Evolutionary conservation across 2,329 filamentous ascomycete genomes (phyloP), one percentile per base, ranked within the genome.

Genomic region (Fusarium coffeatum): DNA sequence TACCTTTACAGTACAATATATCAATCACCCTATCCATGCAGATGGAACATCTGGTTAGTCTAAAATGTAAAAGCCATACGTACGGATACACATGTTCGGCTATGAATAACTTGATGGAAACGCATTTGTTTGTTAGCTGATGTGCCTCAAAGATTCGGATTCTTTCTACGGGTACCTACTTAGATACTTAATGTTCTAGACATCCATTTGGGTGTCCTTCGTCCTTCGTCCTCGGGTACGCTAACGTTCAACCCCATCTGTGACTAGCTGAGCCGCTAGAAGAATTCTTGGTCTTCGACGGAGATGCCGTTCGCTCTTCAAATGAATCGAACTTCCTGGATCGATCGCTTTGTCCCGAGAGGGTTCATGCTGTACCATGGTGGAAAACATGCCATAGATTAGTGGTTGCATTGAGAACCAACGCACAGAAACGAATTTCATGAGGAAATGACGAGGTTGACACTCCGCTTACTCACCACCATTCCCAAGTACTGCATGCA

Each of bases 261-360:
- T 56, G 12, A 28, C 59, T 64, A 58, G 37, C 25, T 23, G 4
- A 34, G 59, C 30, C 59, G 30, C 61, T 59, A 64, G 59, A 64
- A 64, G 40, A 37, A 59, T 64, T 59, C 50, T 63, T 41, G 45
- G 45, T 27, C 53, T 58, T 47, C 28, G 32, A 55, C 49, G 66
- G 66, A 51, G 51, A 57, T 43, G 61, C 66, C 56, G 55, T 55
- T 53, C 30, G 13, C 23, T 32, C 20, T 59, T 40, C 27, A 51
- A 43, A 47, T 53, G 22, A 34, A 53, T 40, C 41, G 37, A 42
- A 51, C 28, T 27, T 25, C 40, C 42, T 48, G 20, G 20, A 37
- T 32, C 20, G 22, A 43, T 45, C 55, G 56, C 50, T 27, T 51
- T 62, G 50, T 64, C 56, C 50, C 64, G 64, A 28, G 27, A 23